Evolutionary conservation across 2,329 filamentous ascomycete species (phyloP).

Genomic region (Emydomyces testavorans): DNA sequence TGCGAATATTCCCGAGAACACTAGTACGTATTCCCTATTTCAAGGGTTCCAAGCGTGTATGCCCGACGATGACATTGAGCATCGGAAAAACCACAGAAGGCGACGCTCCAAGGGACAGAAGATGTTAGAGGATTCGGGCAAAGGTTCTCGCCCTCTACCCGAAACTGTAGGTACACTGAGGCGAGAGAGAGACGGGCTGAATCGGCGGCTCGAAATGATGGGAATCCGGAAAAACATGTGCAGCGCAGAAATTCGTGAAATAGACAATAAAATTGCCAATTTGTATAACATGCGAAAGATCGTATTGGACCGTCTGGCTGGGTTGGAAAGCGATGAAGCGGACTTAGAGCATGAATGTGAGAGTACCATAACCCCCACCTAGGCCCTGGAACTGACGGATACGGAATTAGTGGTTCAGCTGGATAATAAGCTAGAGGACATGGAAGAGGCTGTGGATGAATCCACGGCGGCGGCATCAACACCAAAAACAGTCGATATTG

Average conservation of each 20-base stretch:
- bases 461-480: constrained; percentile 27
- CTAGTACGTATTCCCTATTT: constrained; percentile 82
- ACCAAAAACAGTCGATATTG: constrained; percentile 28
- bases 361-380: constrained; percentile 23
- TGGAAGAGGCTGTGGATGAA: constrained; percentile 47
- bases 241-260: constrained; percentile 87
- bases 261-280: constrained; percentile 93
- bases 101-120: constrained; percentile 65
- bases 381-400: not conserved
- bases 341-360: constrained; percentile 77
- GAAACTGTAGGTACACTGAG: constrained; percentile 62
- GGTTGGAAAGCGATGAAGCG: constrained; percentile 79
- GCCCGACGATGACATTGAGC: constrained; percentile 54
- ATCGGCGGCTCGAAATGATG: constrained; percentile 83
- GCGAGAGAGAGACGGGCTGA: constrained; percentile 66
- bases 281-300: constrained; percentile 86
- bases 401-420: constrained; percentile 41
- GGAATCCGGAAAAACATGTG: constrained; percentile 94
- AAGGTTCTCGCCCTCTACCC: constrained; percentile 44
- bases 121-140: constrained; percentile 51
- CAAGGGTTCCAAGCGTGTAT: constrained; percentile 90
- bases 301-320: constrained; percentile 73
- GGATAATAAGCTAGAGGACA: constrained; percentile 51
- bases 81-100: constrained; percentile 57
- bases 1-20: constrained; percentile 73